Conservation (phyloP, 768 basidiomycete species). For the Suillus luteus region DNA sequence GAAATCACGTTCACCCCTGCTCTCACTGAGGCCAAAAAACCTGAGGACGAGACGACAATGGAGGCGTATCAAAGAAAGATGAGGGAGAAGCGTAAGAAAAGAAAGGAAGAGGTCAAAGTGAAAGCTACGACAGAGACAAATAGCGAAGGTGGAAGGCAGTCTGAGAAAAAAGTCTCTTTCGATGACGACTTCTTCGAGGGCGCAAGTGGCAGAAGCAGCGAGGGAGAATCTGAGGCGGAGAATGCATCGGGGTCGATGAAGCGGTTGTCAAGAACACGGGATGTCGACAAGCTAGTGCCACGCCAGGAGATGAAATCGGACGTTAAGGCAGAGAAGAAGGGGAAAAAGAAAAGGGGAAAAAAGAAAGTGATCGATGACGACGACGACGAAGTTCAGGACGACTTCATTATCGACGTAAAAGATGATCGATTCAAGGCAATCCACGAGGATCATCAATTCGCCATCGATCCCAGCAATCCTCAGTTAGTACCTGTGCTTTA, state of each 20-base stretch:
- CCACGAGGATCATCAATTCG: conserved; percentile 88
- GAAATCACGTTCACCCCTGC: conserved; percentile 95
- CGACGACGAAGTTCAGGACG: conserved; percentile 70
- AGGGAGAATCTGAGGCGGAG: conserved; percentile 30
- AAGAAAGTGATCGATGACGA: conserved; percentile 50
- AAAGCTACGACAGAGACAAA: conserved; percentile 25
- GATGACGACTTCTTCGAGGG: conserved; percentile 81
- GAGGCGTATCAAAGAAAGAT: conserved; percentile 89
- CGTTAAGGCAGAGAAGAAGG: conserved; percentile 78
- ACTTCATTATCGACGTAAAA: conserved; percentile 80
- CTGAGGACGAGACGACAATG: conserved; percentile 81
- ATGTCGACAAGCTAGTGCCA: conserved; percentile 26
- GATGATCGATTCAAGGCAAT: conserved; percentile 88
- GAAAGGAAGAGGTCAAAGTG: conserved; percentile 66
- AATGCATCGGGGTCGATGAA: conserved; percentile 28
- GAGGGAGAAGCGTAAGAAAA: conserved; percentile 83
- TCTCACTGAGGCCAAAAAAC: conserved; percentile 54
- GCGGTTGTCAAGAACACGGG: conserved; percentile 22
- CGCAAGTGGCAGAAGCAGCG: conserved; percentile 39
- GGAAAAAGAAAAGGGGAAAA: conserved; percentile 41
- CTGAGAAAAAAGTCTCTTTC: conserved; percentile 16
- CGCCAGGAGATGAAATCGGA: conserved; percentile 77
- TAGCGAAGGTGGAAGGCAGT: conserved; percentile 27
- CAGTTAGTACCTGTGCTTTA: conserved; percentile 58
- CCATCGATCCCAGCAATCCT: conserved; percentile 95